phyloP scores from a whole-genome alignment of 192 early-diverging fungal genomes.

The Dispira simplex region DNA sequence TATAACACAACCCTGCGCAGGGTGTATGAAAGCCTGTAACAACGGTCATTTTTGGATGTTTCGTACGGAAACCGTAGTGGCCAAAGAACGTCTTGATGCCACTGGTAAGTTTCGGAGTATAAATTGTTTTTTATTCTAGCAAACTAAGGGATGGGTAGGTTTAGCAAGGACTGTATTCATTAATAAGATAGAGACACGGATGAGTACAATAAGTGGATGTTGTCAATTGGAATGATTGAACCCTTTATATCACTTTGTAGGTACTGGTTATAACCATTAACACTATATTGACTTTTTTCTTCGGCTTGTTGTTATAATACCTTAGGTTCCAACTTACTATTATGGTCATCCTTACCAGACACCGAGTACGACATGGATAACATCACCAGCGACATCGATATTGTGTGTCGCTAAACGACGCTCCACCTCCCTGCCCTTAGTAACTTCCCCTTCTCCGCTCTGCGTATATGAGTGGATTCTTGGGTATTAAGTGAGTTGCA shows the following conservation, averaged over 20 bases:
- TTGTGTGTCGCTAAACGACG: slow-evolving; percentile 9
- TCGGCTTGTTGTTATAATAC: neutral
- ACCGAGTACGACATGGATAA: neutral
- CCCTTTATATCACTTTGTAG: too few relatives aligned
- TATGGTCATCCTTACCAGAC: slow-evolving; percentile 2
- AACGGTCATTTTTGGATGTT: slow-evolving; percentile 99
- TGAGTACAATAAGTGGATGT: too few relatives aligned
- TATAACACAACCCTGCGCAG: slow-evolving; percentile 68
- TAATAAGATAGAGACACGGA: too few relatives aligned
- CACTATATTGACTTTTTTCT: neutral
- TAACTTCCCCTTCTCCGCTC: too few relatives aligned
- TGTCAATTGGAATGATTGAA: too few relatives aligned
- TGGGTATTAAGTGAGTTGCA: too few relatives aligned
- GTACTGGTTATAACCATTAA: neutral
- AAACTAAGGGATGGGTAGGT: too few relatives aligned
- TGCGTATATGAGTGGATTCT: too few relatives aligned
- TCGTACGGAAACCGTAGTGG: slow-evolving; percentile 47
- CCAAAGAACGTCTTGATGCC: slow-evolving; percentile 6
- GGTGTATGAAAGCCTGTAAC: slow-evolving; percentile 80
- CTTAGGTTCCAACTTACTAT: neutral
- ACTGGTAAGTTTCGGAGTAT: neutral
- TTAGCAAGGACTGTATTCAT: too few relatives aligned
- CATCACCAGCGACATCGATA: neutral
- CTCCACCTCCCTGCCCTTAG: too few relatives aligned
- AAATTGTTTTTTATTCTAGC: too few relatives aligned